Base-by-base conservation (phyloP, 2,329 filamentous ascomycete genomes). In the Claviceps cyperi region DNA sequence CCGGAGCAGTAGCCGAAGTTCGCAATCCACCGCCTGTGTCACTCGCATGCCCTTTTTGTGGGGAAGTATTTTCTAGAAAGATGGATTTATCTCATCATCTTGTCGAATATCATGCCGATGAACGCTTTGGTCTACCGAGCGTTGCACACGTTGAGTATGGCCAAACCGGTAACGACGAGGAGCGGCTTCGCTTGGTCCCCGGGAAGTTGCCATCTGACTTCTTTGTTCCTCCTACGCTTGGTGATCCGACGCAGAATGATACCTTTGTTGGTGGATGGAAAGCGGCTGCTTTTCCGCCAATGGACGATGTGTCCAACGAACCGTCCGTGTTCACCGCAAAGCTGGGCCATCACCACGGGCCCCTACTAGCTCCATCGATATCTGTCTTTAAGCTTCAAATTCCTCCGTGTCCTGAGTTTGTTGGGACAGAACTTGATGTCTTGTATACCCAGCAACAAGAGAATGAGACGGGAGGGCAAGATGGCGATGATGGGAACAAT, bases 281-380 rank as follows among this genome's bases (percentile, higher is more conserved):
- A 39, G 13, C 32, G 11, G 35, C 43, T 21, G 24, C 43, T 32
- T 41, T 46, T 11, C 43, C n/a, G 5, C 43, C 24, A 11, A 9
- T 36, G 19, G 7, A 35, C 2, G 17, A 24, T 22, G 17, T 14
- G 14, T 4, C 7, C 24, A 15, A 19, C 3, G 40, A 38, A 24
- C 37, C 19, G 4, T 41, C 47, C n/a, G 17, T 46, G 13, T 47
- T 51, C 21, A n/a, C 44, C 7, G 17, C 28, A 37, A 49, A 43
- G 19, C 28, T 46, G 22, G 43, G 36, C 14, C 47, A 51, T 21
- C 47, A 46, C 22, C 50, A 47, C 14, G 47, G 14, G 17, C 47
- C 47, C 7, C 36, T 11, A 19, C 37, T 51, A 19, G 43, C 24
- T 4, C n/a, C 24, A 8, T 13, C 28, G 14, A 21, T 43, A 4